These are phyloP conservation scores for Gyromitra esculenta DNA, from an alignment of 2,329 filamentous ascomycete genomes.

Conservation along the genomic window DNA sequence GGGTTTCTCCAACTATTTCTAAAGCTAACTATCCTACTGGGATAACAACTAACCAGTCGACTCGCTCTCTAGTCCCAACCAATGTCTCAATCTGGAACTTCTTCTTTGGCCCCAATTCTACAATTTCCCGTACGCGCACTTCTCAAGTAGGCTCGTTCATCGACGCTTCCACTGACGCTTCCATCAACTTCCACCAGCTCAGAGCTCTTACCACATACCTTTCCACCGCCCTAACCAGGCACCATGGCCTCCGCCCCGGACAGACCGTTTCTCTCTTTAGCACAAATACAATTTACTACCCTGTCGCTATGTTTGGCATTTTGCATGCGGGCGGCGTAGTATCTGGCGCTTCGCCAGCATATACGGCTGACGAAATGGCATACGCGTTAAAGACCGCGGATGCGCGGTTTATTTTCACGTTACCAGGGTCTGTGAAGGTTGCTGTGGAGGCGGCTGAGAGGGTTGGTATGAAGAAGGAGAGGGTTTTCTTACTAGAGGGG, in stretches of 20 bases:
- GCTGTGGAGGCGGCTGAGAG: constrained; percentile 67
- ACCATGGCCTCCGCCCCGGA: constrained; percentile 66
- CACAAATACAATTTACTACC: constrained; percentile 74
- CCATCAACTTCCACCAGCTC: constrained; percentile 68
- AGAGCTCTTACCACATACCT: constrained; percentile 69
- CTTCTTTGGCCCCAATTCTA: constrained; percentile 68
- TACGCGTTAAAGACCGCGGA: constrained; percentile 70
- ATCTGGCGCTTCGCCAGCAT: constrained; percentile 72
- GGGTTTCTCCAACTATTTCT: neutral
- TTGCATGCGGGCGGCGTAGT: constrained; percentile 66
- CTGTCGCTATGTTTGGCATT: constrained; percentile 70
- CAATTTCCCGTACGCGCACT: constrained; percentile 61
- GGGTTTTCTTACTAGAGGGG: constrained; percentile 69
- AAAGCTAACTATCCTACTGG: neutral
- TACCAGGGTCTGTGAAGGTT: constrained; percentile 67
- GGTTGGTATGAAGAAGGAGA: constrained; percentile 66
- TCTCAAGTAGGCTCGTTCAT: constrained; percentile 66
- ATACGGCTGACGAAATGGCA: constrained; percentile 74
- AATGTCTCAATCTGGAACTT: constrained; percentile 70
- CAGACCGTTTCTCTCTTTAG: constrained; percentile 71
- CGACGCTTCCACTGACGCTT: constrained; percentile 69
- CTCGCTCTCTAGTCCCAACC: constrained; percentile 63
- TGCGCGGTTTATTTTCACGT: constrained; percentile 69
- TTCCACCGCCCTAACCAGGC: constrained; percentile 69
- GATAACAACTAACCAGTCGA: neutral